Evolutionary conservation across 805 yeast genomes (phyloP).

Genomic region (Spencermartinsiella europaea): DNA sequence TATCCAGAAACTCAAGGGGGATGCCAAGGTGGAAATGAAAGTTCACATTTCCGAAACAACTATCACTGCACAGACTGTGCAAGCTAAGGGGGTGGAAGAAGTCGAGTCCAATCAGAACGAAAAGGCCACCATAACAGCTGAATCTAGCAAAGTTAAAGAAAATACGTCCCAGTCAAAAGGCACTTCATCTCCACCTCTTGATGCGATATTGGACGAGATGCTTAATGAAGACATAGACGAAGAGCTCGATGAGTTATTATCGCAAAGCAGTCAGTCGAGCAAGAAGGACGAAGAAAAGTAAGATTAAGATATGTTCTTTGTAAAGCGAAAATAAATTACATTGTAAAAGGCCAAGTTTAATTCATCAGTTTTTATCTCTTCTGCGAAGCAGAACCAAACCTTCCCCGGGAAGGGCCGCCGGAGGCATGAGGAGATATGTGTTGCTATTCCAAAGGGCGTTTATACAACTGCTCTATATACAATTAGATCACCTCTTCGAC

Average conservation of each 20-base stretch:
- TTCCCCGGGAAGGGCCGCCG: too few species aligned
- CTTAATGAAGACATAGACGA: not conserved
- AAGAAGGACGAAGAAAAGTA: not conserved
- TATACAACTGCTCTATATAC: slow-evolving; percentile 45
- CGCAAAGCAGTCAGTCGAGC: not conserved
- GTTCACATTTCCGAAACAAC: not conserved
- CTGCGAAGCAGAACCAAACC: too few species aligned
- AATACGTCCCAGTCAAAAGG: too few species aligned
- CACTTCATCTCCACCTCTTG: not conserved
- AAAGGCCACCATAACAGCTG: not conserved
- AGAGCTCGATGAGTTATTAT: not conserved
- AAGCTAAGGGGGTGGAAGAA: not conserved
- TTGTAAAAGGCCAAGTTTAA: too few species aligned
- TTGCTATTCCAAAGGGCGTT: too few species aligned
- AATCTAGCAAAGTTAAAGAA: not conserved
- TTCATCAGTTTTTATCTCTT: too few species aligned
- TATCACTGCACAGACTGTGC: not conserved
- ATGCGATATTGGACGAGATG: not conserved
- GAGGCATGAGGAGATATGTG: too few species aligned
- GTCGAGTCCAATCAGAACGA: not conserved
- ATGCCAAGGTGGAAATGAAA: not conserved
- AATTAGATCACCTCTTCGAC: slow-evolving; percentile 74
- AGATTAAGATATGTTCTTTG: too few species aligned
- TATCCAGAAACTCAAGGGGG: slow-evolving; percentile 6
- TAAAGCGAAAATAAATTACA: too few species aligned